These are phyloP conservation scores for Wickerhamiella dianesei DNA, from an alignment of 805 yeast species.

Conservation along the genomic window DNA sequence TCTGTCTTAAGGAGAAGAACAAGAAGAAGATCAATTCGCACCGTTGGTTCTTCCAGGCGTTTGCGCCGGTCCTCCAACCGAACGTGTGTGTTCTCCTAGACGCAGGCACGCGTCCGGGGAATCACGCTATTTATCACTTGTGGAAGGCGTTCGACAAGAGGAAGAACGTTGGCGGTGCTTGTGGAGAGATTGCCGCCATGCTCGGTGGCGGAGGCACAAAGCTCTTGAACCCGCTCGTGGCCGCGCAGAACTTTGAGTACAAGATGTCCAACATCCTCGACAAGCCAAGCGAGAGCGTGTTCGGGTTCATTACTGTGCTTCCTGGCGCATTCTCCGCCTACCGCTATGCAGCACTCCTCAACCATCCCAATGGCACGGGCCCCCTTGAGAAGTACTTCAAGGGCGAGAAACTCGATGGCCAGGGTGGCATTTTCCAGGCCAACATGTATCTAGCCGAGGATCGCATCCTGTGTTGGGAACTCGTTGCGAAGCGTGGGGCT, in stretches of 20 bases:
- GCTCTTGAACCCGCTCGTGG: constrained; percentile 74
- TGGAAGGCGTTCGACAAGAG: constrained; percentile 74
- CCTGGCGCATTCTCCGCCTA: constrained; percentile 98
- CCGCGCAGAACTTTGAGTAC: constrained; percentile 94
- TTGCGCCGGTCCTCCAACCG: constrained; percentile 71
- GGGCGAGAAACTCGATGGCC: constrained; percentile 71
- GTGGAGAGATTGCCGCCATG: constrained; percentile 90
- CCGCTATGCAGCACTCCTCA: constrained; percentile 63
- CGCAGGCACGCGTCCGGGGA: constrained; percentile 87
- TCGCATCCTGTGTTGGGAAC: constrained; percentile 85
- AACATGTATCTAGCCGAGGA: constrained; percentile 98
- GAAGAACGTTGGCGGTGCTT: constrained; percentile 86
- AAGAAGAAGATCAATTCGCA: constrained; percentile 87
- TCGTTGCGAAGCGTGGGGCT: constrained; percentile 68
- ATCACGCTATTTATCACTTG: constrained; percentile 69
- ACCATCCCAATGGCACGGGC: constrained; percentile 55
- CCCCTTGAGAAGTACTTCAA: constrained; percentile 84
- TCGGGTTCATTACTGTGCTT: constrained; percentile 86
- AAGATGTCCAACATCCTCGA: constrained; percentile 90
- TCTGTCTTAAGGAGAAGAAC: constrained; percentile 82
- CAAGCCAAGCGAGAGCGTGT: constrained; percentile 88
- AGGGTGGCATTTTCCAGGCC: constrained; percentile 74
- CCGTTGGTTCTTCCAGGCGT: constrained; percentile 92
- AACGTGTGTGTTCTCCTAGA: constrained; percentile 72
- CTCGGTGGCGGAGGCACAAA: constrained; percentile 47